Base-by-base conservation (phyloP, 2,329 filamentous ascomycete genomes). In the Phialocephala subalpina region DNA sequence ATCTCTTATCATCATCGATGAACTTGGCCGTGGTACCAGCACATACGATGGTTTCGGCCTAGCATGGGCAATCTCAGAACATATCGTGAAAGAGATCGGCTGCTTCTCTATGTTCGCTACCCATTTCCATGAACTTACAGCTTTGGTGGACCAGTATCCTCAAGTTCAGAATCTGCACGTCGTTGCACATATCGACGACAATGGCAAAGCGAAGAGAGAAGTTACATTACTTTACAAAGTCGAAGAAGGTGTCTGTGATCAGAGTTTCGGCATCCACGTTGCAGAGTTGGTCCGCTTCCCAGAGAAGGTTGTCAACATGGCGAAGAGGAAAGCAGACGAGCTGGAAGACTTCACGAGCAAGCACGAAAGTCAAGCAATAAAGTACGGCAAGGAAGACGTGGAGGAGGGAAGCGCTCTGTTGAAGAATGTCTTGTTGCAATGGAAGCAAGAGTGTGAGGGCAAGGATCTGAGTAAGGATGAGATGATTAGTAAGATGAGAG, bases 1-100 rank as follows among this genome's bases (percentile, higher is more conserved):
- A 77, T 97, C 93, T 4, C 86, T 99, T 61, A 98, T 99, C 80
- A 98, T 99, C 79, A 97, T 99, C 73, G 97, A 99, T 78, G 96
- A 99, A 78, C 88, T 99, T 1, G 96, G 96, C 58, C 93, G 96
- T 67, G 96, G 96, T 64, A 99, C 96, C 0, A 97, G 94, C 68
- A 99, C 97, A 0, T 99, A 99, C 78, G 97, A 99, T 77, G 96
- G 96, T 9, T 99, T 99, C 74, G 96, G 97, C 42, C 87, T 99
- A n/a, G 96, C 97, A 0, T 99, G 96, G 96, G 96, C 96, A 59
- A 99, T 99, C 68, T 97, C 93, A 0, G 96, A 99, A 80, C 94
- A 99, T 80, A 98, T 99, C 69, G 87, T 99, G 76, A 93, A 91
- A 66, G 94, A 98, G 77, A 98, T 99, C 67, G 91, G 93, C 62